phyloP scores from a whole-genome alignment of 140 eudicot species.

The Flaveria floridana region DNA sequence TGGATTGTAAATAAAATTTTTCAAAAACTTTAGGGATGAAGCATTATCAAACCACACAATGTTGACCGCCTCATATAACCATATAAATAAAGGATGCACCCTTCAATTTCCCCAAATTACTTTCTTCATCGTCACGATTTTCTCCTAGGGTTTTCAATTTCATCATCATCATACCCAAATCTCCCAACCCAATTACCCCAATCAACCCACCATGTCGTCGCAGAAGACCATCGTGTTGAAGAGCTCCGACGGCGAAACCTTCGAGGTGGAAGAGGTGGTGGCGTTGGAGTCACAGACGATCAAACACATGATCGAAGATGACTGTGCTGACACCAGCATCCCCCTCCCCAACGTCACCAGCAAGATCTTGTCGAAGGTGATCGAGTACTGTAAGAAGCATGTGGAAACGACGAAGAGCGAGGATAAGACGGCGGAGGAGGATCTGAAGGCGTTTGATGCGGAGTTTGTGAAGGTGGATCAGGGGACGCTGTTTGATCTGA shows the following conservation, averaged over 20 bases:
- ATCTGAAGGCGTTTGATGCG: constrained; percentile 57
- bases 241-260: constrained; percentile 71
- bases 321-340: constrained; percentile 60
- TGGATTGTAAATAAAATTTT: too few species aligned
- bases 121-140: not conserved
- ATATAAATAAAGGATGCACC: not conserved
- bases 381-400: constrained; percentile 86
- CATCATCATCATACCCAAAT: constrained; percentile 14
- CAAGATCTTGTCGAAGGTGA: constrained; percentile 74
- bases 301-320: constrained; percentile 78
- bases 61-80: not conserved
- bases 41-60: too few species aligned
- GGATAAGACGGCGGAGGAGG: constrained; percentile 49
- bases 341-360: constrained; percentile 80
- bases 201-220: constrained; percentile 40
- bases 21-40: too few species aligned
- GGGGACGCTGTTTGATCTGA: constrained; percentile 73
- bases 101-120: too few species aligned
- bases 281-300: constrained; percentile 72
- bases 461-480: constrained; percentile 80
- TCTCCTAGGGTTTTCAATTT: constrained; percentile 22
- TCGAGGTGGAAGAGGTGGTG: constrained; percentile 66
- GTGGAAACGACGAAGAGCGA: constrained; percentile 46
- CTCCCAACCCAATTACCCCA: constrained; percentile 12
- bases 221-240: constrained; percentile 48